Evolutionary conservation across 352 stramenopile species (phyloP), one percentile per base, ranked within the genome.

Genomic region (Globisporangium spiculum): DNA sequence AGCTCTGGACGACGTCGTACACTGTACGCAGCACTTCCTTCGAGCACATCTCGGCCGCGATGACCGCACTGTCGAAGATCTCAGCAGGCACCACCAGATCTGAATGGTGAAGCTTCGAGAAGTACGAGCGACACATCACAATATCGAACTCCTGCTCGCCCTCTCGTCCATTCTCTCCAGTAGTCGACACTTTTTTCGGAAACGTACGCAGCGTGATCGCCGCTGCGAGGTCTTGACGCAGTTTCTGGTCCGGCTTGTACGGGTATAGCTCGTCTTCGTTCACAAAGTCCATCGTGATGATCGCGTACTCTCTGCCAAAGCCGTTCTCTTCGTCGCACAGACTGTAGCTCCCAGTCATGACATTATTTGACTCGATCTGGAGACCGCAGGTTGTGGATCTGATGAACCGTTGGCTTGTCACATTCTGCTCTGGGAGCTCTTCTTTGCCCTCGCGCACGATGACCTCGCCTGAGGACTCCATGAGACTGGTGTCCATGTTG

Each of bases 241-340:
- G 50, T 0, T 70, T 24, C 26, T 65, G 14, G 65, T 53, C 20
- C 54, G 75, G 9, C 60, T 56, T 41, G 71, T 68, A 74, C 1
- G 80, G 76, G 64, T 76, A 70, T 16, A 73, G 68, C 36, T 75
- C 73, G 61, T 90, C 82, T 4, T 68, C 55, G 62, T 86, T 75
- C 41, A 88, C 74, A 24, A 73, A 83, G 62, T 88, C 78, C 22
- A 76, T 70, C 41, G 80, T 67, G 52, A 90, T 66, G 18, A 87
- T 60, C 4, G 70, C 80, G 26, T 41, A 41, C n/a, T 60, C 62
- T 24, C 52, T 22, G 3, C 58, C 62, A 6, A 55, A 66, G 5
- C 62, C 52, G 32, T 67, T 58, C 26, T 58, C 53, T 26, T 22
- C 12, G 7, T 68, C 36, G 22, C 61, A 9, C 3, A 14, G 24